Base-by-base conservation (phyloP, 129 eudicot genomes). In the Dittrichia graveolens region DNA sequence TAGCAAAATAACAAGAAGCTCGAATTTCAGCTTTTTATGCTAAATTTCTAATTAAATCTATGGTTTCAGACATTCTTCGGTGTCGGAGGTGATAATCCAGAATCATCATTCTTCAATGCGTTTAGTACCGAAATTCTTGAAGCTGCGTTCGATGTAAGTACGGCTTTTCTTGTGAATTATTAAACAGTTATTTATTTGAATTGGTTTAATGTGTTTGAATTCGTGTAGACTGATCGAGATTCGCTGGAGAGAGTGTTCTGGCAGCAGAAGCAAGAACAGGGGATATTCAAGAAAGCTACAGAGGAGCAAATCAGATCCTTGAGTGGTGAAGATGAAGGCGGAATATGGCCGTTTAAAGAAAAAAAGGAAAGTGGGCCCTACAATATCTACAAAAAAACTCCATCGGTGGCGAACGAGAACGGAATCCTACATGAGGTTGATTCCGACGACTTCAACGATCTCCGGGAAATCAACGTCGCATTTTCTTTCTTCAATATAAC, bases 341-440 rank as follows among this genome's bases (percentile, higher is more conserved):
- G 85, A 6, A 12, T 31, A 41, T 92, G 97, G 96, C 98, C 98
- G 3, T 89, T 89, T 61, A 79, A 85, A 24, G 82, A 82, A 47
- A 50, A 80, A 2, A 86, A 84, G 62, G 88, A 79, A 2, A 80
- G 73, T 54, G 90, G 85, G 8, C 67, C 90, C 0, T 56, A 71
- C 50, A 88, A 88, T 50, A 35, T 93, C 72, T 79, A 75, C 37
- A 39, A 79, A 55, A 76, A 87, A 53, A 71, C 66, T 2, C 91
- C 91, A 0, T 14, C 78, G 0, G 71, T 78, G 0, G 65, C 76
- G 0, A 90, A 90, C 76, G 68, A 84, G 6, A 81, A 83, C 5
- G 96, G 98, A 1, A 59, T 71, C 70, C 80, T 85, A 15, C 80
- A 72, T 40, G 82, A 76, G 67, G 87, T 80, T 3, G 80, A 84